Evolutionary conservation across 768 basidiomycete genomes (phyloP), one percentile per base, ranked within the genome.

Genomic region (Leccinum rimulosum): DNA sequence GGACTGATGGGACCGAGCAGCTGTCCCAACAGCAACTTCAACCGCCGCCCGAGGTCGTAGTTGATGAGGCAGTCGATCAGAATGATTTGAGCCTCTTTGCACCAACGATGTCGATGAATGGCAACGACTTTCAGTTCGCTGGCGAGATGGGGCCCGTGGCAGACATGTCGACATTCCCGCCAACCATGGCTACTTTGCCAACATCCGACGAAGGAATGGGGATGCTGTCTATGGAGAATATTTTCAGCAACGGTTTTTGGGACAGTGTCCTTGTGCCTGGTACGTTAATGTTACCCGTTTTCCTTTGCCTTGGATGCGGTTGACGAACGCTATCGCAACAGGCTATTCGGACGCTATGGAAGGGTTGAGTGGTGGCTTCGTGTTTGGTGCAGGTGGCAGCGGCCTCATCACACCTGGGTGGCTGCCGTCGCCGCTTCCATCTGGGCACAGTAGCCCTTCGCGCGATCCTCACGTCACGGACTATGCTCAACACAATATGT

Each of bases 181-280:
- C 91, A n/a, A 91, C 88, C 54, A 91, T 92, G 88, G 87, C 84
- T 51, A 79, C 84, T 5, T 56, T 76, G 57, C 78, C 80, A 55
- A 50, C 70, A 38, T 70, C 79, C 36, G 74, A 74, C 70, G 76
- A 76, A 60, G 70, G 72, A 50, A 69, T 71, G 58, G 80, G 79
- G 45, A 72, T 80, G 75, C 68, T 93, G 61, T 86, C 89, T 53
- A 92, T 94, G 88, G 92, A 93, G 65, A 87, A 84, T 66, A 87
- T 93, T 47, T 77, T 94, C 54, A 87, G 84, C 60, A 84, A 79
- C 59, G 85, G 84, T 45, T 94, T 94, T 72, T 94, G 92, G 93
- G 93, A 93, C 72, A 92, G 82, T 64, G 85, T 93, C 66, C 82
- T 94, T 36, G 87, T 94, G 27, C 92, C 92, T 61, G 92, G 91